phyloP scores from a whole-genome alignment of 1,284 basidiomycete species.

The Microbotryomycetes sp. region DNA sequence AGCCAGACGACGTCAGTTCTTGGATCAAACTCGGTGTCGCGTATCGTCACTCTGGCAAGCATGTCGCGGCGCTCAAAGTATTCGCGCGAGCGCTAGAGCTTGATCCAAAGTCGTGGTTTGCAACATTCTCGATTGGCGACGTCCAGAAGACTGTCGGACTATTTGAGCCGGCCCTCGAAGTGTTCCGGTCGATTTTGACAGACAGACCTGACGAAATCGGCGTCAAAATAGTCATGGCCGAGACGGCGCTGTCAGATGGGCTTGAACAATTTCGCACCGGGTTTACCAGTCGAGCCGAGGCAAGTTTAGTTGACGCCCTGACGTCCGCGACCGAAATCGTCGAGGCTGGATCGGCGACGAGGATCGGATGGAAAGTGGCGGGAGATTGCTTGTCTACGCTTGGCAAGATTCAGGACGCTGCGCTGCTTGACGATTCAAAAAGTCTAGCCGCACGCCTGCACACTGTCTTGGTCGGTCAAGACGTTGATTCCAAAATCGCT shows the following conservation, averaged over 20 bases:
- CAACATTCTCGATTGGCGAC: conserved; percentile 74
- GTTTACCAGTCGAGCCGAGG: conserved; percentile 65
- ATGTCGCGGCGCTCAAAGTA: conserved; percentile 83
- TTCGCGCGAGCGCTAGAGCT: conserved; percentile 66
- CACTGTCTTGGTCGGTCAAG: conserved; percentile 32
- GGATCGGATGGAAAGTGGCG: conserved; percentile 77
- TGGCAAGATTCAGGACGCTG: conserved; percentile 24
- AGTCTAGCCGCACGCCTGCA: conserved; percentile 3
- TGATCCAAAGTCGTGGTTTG: conserved; percentile 68
- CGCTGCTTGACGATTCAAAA: conserved; percentile 3
- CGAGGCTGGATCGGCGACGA: conserved; percentile 34
- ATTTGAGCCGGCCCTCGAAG: conserved; percentile 63
- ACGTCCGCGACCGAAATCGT: conserved; percentile 7
- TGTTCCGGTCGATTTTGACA: conserved; percentile 56
- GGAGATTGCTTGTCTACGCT: conserved; percentile 63
- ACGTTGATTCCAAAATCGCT: conserved; percentile 32
- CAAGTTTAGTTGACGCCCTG: conserved; percentile 55
- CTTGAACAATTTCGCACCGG: conserved; percentile 58
- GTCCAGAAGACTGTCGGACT: conserved; percentile 74
- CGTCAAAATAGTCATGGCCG: conserved; percentile 64
- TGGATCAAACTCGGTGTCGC: conserved; percentile 92
- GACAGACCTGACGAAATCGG: conserved; percentile 56
- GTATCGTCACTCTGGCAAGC: conserved; percentile 78
- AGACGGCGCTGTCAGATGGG: conserved; percentile 67
- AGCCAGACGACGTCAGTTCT: conserved; percentile 64